phyloP scores from a whole-genome alignment of 129 eudicot genomes.

The Artemisia tridentata region DNA sequence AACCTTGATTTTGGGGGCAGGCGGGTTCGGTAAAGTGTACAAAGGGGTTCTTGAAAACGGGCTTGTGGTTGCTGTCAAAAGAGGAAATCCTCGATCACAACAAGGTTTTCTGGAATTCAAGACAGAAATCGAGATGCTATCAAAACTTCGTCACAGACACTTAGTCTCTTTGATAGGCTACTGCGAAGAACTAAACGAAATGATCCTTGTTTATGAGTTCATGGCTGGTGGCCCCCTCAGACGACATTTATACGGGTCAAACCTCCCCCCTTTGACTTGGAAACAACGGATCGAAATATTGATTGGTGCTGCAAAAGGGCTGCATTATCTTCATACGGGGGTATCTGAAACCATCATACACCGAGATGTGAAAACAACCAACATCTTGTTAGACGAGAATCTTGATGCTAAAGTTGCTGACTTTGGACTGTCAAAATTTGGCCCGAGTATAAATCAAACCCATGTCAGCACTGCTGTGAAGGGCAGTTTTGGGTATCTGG shows the following conservation, averaged over 20 bases:
- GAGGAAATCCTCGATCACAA: constrained; percentile 48
- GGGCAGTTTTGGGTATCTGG: constrained; percentile 55
- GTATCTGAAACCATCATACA: constrained; percentile 49
- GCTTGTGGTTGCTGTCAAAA: constrained; percentile 43
- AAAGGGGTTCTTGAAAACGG: constrained; percentile 50
- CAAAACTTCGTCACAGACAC: constrained; percentile 52
- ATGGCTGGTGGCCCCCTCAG: constrained; percentile 59
- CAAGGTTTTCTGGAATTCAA: constrained; percentile 52
- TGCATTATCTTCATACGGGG: constrained; percentile 60
- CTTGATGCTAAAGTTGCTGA: constrained; percentile 54
- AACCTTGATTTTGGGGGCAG: constrained; percentile 41
- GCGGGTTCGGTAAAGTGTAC: constrained; percentile 57
- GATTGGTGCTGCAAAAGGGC: constrained; percentile 59
- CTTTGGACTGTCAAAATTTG: constrained; percentile 48
- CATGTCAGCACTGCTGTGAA: constrained; percentile 60
- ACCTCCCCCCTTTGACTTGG: constrained; percentile 49
- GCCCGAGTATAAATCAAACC: constrained; percentile 48
- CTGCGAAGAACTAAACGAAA: constrained; percentile 51
- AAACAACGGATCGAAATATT: constrained; percentile 46
- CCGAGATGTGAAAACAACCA: constrained; percentile 53
- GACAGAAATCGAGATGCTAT: constrained; percentile 53
- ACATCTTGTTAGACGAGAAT: constrained; percentile 54
- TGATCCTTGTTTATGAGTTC: constrained; percentile 57
- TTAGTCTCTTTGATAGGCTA: constrained; percentile 52
- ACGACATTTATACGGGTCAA: constrained; percentile 48